A percentile compares a stretch with the other conserved stretches of the same genome.
phyloP scores from a whole-genome alignment of 176 grass and related monocot species.

The Pharus latifolius region DNA sequence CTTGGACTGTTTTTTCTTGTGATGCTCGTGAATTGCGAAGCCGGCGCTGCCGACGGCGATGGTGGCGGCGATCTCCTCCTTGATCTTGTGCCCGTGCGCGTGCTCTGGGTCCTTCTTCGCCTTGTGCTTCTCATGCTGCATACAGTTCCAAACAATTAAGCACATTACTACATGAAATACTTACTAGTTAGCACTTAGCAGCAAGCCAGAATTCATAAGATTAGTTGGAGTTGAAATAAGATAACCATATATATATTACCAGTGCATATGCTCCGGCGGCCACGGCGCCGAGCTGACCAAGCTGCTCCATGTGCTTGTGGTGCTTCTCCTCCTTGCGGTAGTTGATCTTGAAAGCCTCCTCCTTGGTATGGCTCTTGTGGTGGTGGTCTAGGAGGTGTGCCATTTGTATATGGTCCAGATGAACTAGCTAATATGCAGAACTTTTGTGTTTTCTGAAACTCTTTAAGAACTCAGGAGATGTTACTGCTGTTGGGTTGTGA shows the following conservation, averaged over 20 bases:
- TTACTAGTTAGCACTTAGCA: too few species aligned
- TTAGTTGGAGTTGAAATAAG: too few species aligned
- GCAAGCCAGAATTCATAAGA: too few species aligned
- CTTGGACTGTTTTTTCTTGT: slow-evolving; percentile 41
- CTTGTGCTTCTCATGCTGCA: slow-evolving; percentile 34
- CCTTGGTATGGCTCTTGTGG: neutral
- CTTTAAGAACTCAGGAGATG: too few species aligned
- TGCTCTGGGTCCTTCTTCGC: slow-evolving; percentile 21
- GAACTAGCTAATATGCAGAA: too few species aligned
- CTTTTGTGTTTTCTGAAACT: too few species aligned
- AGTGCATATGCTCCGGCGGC: slow-evolving; percentile 17
- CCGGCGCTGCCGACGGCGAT: slow-evolving; percentile 21
- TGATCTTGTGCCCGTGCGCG: slow-evolving; percentile 14
- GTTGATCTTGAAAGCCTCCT: neutral
- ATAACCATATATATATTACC: neutral
- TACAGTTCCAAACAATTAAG: neutral
- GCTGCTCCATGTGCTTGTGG: slow-evolving; percentile 49
- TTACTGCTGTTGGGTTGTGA: too few species aligned
- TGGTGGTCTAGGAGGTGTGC: neutral
- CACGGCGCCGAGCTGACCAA: slow-evolving; percentile 16
- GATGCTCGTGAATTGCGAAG: slow-evolving; percentile 33
- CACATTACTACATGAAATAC: too few species aligned
- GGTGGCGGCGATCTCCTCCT: slow-evolving; percentile 26
- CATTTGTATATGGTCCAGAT: too few species aligned
- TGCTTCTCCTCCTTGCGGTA: slow-evolving; percentile 38